These are phyloP conservation scores for Phyllosticta citriasiana DNA, from an alignment of 2,329 filamentous ascomycete genomes.

Conservation along the genomic window DNA sequence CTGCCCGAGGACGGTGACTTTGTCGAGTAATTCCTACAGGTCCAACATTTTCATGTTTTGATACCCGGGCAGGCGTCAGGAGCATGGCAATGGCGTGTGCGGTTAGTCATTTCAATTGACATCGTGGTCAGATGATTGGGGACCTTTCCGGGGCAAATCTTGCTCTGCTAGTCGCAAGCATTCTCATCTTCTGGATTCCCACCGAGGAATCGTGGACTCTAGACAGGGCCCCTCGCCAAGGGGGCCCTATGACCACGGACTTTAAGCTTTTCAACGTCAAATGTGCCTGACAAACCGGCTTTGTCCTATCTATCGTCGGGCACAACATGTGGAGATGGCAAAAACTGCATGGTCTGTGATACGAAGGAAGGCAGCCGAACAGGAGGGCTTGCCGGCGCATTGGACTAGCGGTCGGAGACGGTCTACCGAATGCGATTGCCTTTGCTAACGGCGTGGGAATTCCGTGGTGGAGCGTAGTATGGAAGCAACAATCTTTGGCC, in stretches of 20 bases:
- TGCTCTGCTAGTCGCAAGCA: too few relatives aligned
- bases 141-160: background rate
- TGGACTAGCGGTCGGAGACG: background rate
- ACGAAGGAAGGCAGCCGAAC: background rate
- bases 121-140: background rate
- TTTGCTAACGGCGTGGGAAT: background rate
- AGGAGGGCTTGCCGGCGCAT: background rate
- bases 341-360: background rate
- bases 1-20: conserved; percentile 50
- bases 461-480: background rate
- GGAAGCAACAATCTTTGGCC: background rate
- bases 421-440: background rate
- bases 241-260: background rate
- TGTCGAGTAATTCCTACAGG: background rate
- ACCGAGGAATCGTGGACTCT: background rate
- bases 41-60: conserved; percentile 1
- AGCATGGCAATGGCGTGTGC: background rate
- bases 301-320: background rate
- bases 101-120: background rate
- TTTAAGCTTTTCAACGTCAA: background rate
- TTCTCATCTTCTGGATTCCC: too few relatives aligned
- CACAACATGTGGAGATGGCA: background rate
- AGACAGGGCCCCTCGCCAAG: background rate
- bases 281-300: background rate
- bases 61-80: conserved; percentile 11